Percentiles rank a stretch among this genome's conserved stretches.
phyloP scores from a whole-genome alignment of 768 basidiomycete genomes.

The Auricularia sp. region DNA sequence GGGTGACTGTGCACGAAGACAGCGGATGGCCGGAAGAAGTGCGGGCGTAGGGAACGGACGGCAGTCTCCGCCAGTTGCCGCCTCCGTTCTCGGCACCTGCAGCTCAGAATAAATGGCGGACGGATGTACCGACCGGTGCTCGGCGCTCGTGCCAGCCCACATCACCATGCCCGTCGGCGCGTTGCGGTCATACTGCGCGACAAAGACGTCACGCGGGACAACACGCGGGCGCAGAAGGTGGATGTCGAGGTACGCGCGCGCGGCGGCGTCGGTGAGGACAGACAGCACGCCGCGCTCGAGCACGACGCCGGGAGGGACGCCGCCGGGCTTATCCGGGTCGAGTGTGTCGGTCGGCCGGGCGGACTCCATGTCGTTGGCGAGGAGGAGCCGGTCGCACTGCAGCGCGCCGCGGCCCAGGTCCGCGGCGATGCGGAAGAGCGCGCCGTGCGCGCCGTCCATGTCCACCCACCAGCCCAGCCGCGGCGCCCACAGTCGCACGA shows the following conservation, averaged over 20 bases:
- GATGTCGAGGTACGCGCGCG: not conserved
- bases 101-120: not conserved
- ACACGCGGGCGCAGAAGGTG: not conserved
- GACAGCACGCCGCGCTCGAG: not conserved
- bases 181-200: not conserved
- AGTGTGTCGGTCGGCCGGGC: not conserved
- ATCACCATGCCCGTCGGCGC: no score
- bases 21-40: not conserved
- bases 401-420: not conserved
- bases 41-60: not conserved
- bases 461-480: not conserved
- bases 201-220: not conserved
- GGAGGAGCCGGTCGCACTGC: not conserved
- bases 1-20: not conserved
- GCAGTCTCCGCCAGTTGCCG: not conserved
- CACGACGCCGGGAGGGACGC: not conserved
- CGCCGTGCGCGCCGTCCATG: not conserved
- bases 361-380: not conserved
- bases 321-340: not conserved
- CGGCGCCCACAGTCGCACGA: not conserved
- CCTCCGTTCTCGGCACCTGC: not conserved
- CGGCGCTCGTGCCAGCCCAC: not conserved
- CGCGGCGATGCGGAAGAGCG: not conserved
- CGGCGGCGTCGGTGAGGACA: not conserved
- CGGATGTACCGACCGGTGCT: not conserved